Evolutionary conservation across 129 eudicot species (phyloP).

Genomic region (Kitagawia praeruptora): DNA sequence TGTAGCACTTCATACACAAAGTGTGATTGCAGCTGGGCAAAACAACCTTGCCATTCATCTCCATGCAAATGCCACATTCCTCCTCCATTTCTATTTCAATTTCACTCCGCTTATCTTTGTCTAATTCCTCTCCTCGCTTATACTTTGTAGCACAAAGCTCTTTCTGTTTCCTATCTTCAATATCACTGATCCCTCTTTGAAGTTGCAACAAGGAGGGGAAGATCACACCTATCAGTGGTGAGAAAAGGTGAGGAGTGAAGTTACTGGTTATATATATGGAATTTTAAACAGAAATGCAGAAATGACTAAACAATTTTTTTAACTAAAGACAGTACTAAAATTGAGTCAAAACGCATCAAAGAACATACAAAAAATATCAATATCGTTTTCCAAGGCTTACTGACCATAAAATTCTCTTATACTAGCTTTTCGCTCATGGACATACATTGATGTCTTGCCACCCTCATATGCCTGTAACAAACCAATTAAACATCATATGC

Average conservation of each 20-base stretch:
- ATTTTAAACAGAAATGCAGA: not conserved
- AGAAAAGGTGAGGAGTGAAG: conserved; percentile 1
- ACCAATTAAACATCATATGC: conserved; percentile 1
- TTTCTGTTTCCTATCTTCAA: conserved; percentile 73
- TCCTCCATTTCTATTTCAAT: conserved; percentile 78
- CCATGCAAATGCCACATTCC: conserved; percentile 88
- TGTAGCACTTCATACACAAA: conserved; percentile 71
- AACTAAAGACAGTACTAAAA: not conserved
- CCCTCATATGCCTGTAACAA: conserved; percentile 57
- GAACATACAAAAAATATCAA: not conserved
- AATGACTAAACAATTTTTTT: not conserved
- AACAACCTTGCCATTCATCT: conserved; percentile 58
- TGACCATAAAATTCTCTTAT: conserved; percentile 62
- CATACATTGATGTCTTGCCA: conserved; percentile 67
- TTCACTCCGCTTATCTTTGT: conserved; percentile 64
- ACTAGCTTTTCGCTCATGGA: conserved; percentile 72
- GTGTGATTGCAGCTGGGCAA: conserved; percentile 68
- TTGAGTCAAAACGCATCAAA: not conserved
- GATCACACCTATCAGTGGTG: conserved; percentile 43
- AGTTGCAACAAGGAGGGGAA: conserved; percentile 83
- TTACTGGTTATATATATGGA: not conserved
- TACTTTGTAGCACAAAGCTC: conserved; percentile 59
- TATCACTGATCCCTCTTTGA: conserved; percentile 63
- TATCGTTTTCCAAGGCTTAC: conserved; percentile 7
- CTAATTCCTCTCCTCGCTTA: conserved; percentile 35